Evolutionary conservation across 2,329 filamentous ascomycete species (phyloP), one percentile per base, ranked within the genome.

Genomic region (Fusarium stilboides): DNA sequence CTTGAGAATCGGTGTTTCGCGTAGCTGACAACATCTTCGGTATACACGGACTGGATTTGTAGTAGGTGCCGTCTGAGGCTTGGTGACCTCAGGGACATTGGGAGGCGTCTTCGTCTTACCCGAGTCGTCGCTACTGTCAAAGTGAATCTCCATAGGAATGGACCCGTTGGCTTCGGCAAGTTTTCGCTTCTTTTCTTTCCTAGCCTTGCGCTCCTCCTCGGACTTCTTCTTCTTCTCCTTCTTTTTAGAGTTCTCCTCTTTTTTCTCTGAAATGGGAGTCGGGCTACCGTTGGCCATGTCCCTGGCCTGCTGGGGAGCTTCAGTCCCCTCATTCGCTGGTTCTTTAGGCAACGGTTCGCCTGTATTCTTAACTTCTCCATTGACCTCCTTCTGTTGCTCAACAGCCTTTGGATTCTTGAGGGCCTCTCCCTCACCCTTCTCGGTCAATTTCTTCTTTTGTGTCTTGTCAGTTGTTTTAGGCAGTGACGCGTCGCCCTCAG

Each of bases 201-300:
- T 89, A 63, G 96, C 93, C 77, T 97, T 97, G 42, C 94, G 87
- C 79, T 98, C 95, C 62, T 95, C 94, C 77, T 98, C 95, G 40
- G 93, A 97, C 70, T 92, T 90, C 83, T 97, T 97, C 82, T 98
- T 98, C 85, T 97, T 98, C 76, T 98, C 94, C 79, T 94, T 96
- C 81, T 97, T 98, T 73, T 90, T 91, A 9, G 81, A 83, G 33
- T 80, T 81, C 40, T 80, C 87, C 76, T 81, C 82, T 24, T 82
- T 79, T 44, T 76, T 76, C n/a, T 65, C 64, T 17, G 43, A 46
- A 12, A 40, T n/a, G 4, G 67, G 43, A 24, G 65, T 56, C 31
- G 78, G 61, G 10, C 69, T 56, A 12, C 73, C 71, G 28, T 67
- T 68, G 42, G 65, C 57, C 59, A 79, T 62, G 62, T 75, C 65